Conservation (phyloP, 352 stramenopile genomes). For the Blastocystis sp. region DNA sequence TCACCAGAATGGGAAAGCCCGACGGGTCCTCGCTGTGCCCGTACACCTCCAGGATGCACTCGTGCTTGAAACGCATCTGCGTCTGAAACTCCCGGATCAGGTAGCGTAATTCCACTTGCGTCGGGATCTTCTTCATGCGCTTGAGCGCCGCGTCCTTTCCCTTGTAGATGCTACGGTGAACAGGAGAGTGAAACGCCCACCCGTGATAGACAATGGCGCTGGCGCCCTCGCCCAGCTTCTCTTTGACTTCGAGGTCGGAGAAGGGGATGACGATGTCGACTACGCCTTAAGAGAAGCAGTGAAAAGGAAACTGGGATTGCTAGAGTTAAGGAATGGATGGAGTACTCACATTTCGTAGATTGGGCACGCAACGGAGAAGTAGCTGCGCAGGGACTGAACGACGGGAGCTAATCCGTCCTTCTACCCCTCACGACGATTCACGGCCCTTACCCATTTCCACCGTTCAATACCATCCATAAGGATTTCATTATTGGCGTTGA, state of each 20-base stretch:
- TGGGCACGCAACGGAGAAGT: slow-evolving; percentile 20
- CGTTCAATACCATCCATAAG: slow-evolving; percentile 13
- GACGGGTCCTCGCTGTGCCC: slow-evolving; percentile 35
- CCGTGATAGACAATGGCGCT: slow-evolving; percentile 40
- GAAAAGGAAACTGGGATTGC: slow-evolving; percentile 17
- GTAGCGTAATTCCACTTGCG: slow-evolving; percentile 35
- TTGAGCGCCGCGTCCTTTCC: slow-evolving; percentile 26
- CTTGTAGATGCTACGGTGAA: slow-evolving; percentile 32
- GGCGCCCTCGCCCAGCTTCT: slow-evolving; percentile 36
- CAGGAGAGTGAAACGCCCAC: neutral
- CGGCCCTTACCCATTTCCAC: slow-evolving; percentile 9
- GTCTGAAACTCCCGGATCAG: slow-evolving; percentile 53
- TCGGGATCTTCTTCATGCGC: slow-evolving; percentile 58
- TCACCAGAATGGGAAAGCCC: slow-evolving; percentile 50
- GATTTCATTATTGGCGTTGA: slow-evolving; percentile 48
- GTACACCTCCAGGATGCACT: slow-evolving; percentile 44
- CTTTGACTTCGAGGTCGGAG: slow-evolving; percentile 10
- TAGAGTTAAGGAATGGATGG: neutral
- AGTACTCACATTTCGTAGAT: slow-evolving; percentile 42
- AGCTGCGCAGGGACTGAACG: slow-evolving; percentile 8
- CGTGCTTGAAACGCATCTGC: slow-evolving; percentile 64
- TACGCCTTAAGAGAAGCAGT: neutral
- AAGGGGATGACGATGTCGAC: slow-evolving; percentile 55
- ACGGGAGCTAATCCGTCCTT: slow-evolving; percentile 33
- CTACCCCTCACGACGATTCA: neutral